Percentiles rank a stretch among this genome's conserved stretches.
These are phyloP conservation scores for Vigna radiata DNA, from an alignment of 306 rosid species.

Conservation along the genomic window DNA sequence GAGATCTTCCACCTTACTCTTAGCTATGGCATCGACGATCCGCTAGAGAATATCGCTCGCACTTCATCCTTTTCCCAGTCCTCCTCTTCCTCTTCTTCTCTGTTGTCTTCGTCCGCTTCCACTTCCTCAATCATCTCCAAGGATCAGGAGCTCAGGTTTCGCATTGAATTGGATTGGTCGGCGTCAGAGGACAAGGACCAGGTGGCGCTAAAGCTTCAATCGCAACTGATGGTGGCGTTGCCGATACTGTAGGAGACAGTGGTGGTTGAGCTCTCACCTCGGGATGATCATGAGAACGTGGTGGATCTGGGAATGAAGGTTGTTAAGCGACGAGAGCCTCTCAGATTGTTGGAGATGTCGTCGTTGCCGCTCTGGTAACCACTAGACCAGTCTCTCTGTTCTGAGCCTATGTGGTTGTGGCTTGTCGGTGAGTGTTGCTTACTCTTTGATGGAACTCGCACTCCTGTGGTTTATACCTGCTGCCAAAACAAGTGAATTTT, in stretches of 20 bases:
- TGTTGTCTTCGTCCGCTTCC: conserved; percentile 45
- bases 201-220: conserved; percentile 89
- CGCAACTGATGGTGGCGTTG: conserved; percentile 94
- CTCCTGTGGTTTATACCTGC: too few relatives aligned
- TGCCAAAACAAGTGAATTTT: too few relatives aligned
- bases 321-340: too few relatives aligned
- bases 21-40: conserved; percentile 83
- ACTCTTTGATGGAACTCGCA: too few relatives aligned
- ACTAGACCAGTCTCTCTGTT: too few relatives aligned
- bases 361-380: too few relatives aligned
- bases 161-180: conserved; percentile 93
- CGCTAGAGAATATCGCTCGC: conserved; percentile 62
- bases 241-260: conserved; percentile 96
- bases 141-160: conserved; percentile 82
- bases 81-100: conserved; percentile 50
- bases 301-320: too few relatives aligned
- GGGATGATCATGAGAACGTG: too few relatives aligned
- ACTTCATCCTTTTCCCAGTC: conserved; percentile 52
- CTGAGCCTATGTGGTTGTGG: too few relatives aligned
- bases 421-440: too few relatives aligned
- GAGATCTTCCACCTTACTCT: conserved; percentile 88
- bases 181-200: conserved; percentile 93
- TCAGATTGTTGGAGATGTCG: too few relatives aligned
- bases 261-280: too few relatives aligned
- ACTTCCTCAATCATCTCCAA: conserved; percentile 52